Evolutionary conservation across 768 basidiomycete genomes (phyloP), one percentile per base, ranked within the genome.

Genomic region (Mycena kentingensis): DNA sequence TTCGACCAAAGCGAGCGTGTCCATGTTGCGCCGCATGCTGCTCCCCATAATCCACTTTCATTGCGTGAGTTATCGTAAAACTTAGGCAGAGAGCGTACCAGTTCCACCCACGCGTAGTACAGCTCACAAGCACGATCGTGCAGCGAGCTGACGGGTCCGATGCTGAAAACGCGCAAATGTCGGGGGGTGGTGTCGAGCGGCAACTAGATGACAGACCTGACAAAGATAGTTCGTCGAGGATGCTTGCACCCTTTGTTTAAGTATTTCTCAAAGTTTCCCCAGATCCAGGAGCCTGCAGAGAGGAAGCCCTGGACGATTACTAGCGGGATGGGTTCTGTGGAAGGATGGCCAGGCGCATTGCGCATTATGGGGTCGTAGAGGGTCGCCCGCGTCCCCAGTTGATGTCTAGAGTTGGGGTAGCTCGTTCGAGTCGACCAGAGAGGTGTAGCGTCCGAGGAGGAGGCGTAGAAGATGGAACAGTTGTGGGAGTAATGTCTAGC

Each of bases 121-220:
- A 79, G 61, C 56, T 81, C 78, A 60, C 79, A 80, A 13, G 79
- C 79, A 35, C 79, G 60, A 57, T 82, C 80, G 49, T 80, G 79
- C 39, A 82, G 54, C 1, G 77, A 79, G 61, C 79, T 79, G 29
- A 78, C 77, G 24, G 78, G 76, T 1, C 79, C 79, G 5, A 78
- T 72, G 42, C 79, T 80, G 39, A 5, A 35, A 22, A 52, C 22
- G 22, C 6, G 16, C 54, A 8, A 38, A 26, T 16, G n/a, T 10
- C 38, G n/a, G 26, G 34, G 38, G 18, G 25, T 21, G 28, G 32
- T 34, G n/a, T 19, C 22, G 25, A 19, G 19, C 29, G 28, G 13
- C 5, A 27, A 54, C 28, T 29, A 43, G 34, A 21, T 44, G 16
- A 63, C 60, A 36, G 34, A 61, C 62, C 55, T 60, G 19, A 58